phyloP scores from a whole-genome alignment of 1,139 yeast genomes.

The Blastobotrys raffinosifermentans region DNA sequence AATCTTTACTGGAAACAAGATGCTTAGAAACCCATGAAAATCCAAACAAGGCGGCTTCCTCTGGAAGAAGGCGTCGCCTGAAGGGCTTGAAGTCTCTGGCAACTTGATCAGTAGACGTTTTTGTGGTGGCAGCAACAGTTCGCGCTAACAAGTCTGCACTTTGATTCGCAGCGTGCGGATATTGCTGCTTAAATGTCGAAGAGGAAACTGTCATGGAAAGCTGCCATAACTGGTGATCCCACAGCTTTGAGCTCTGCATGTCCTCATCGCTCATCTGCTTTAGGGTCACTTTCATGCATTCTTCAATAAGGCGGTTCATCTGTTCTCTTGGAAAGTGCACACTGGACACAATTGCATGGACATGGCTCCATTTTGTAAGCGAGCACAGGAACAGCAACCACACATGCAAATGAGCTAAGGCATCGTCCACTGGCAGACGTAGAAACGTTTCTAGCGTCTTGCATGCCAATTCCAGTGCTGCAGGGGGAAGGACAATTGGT shows the following conservation, averaged over 20 bases:
- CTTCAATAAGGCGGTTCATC: too few species aligned
- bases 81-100: too few species aligned
- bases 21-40: conserved; percentile 9
- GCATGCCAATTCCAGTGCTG: conserved; percentile 13
- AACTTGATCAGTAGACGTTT: too few species aligned
- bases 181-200: too few species aligned
- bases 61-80: conserved; percentile 10
- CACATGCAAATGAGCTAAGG: conserved; percentile 10
- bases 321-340: neutral
- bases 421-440: conserved; percentile 6
- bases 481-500: conserved; percentile 2
- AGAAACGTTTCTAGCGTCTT: conserved; percentile 14
- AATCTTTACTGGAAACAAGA: neutral
- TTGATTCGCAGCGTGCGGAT: too few species aligned
- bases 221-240: too few species aligned
- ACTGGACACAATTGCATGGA: conserved; percentile 2
- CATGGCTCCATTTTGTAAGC: neutral
- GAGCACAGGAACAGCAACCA: conserved; percentile 11
- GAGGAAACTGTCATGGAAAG: too few species aligned
- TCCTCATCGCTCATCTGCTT: too few species aligned
- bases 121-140: too few species aligned
- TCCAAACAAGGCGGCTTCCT: conserved; percentile 11
- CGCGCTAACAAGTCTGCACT: too few species aligned
- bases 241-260: too few species aligned
- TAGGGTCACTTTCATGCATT: too few species aligned